Base-by-base conservation (phyloP, 306 rosid species). In the Prosopis cineraria region DNA sequence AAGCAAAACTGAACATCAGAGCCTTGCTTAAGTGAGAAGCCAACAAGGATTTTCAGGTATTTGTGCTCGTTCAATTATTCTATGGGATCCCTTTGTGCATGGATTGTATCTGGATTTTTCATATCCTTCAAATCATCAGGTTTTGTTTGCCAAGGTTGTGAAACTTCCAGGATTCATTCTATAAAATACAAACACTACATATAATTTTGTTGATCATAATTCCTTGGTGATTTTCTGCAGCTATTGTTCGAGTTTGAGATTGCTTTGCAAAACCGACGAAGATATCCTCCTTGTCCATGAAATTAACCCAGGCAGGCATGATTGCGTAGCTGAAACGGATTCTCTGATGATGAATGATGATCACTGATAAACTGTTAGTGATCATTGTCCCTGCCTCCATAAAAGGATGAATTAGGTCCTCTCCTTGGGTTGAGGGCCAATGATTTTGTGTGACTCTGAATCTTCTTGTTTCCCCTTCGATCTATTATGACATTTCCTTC, bases 31-130 rank as follows among this genome's bases (percentile, higher is more conserved):
- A 73, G 20, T 59, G 77, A 66, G 72, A 75, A 77, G 31, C 78
- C 79, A 67, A 75, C 63, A 64, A 70, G 81, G 47, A 78, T 71
- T 69, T 37, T 78, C 84, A 83, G 89, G 91, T 87, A 59, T 82
- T 4, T 70, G 1, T 74, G 37, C 75, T 7, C 20, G 31, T 27
- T 16, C 71, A 19, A 50, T 59, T 22, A 33, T 40, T 62, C 14
- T 1, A 63, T 70, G 50, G 47, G 31, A 60, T 60, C 27, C 36
- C 22, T 55, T 68, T 74, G 45, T 59, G 40, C 40, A 59, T 68
- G 10, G 3, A 14, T 36, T 68, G 67, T 22, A 22, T 64, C 47
- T 40, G 59, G 52, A 63, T 45, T 70, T 75, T 69, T 70, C 31
- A 43, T 74, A 52, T 20, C 44, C 72, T 29, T 70, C 45, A 30